Percentiles rank a stretch among this genome's conserved stretches.
phyloP scores from a whole-genome alignment of 345 rosid genomes.

The Abelmoschus esculentus region DNA sequence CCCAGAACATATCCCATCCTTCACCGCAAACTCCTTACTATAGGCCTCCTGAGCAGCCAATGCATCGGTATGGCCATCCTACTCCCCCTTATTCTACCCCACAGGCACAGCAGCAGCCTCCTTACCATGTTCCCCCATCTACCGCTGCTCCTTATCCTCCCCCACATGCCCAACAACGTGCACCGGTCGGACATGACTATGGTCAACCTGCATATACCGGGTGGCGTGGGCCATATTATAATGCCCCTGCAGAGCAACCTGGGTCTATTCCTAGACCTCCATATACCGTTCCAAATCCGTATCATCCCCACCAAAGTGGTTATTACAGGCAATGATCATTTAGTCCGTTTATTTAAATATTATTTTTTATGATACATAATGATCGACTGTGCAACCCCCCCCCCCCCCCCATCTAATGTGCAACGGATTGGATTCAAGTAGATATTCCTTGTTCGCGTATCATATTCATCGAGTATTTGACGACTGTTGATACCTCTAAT shows the following conservation, averaged over 20 bases:
- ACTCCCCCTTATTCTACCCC: slow-evolving; percentile 48
- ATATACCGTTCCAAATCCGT: slow-evolving; percentile 62
- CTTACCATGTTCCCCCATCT: slow-evolving; percentile 45
- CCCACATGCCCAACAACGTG: slow-evolving; percentile 54
- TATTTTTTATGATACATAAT: background rate
- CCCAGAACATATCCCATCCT: slow-evolving; percentile 38
- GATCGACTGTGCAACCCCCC: background rate
- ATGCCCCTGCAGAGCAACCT: slow-evolving; percentile 62
- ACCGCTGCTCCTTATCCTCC: slow-evolving; percentile 45
- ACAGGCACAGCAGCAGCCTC: slow-evolving; percentile 47
- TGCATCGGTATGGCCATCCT: slow-evolving; percentile 48
- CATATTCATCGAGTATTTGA: background rate
- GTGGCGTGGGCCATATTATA: slow-evolving; percentile 89
- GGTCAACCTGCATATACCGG: slow-evolving; percentile 84
- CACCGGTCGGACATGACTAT: slow-evolving; percentile 51
- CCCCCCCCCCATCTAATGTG: background rate
- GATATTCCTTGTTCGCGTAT: background rate
- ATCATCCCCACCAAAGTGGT: slow-evolving; percentile 68
- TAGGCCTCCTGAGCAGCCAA: slow-evolving; percentile 62
- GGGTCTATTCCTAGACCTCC: slow-evolving; percentile 70
- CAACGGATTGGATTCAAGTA: slow-evolving; percentile 1
- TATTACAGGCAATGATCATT: slow-evolving; percentile 57
- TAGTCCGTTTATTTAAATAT: background rate
- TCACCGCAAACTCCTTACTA: slow-evolving; percentile 51
- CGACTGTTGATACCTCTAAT: background rate